Evolutionary conservation across 2,329 filamentous ascomycete species (phyloP).

Genomic region (Colletotrichum truncatum): DNA sequence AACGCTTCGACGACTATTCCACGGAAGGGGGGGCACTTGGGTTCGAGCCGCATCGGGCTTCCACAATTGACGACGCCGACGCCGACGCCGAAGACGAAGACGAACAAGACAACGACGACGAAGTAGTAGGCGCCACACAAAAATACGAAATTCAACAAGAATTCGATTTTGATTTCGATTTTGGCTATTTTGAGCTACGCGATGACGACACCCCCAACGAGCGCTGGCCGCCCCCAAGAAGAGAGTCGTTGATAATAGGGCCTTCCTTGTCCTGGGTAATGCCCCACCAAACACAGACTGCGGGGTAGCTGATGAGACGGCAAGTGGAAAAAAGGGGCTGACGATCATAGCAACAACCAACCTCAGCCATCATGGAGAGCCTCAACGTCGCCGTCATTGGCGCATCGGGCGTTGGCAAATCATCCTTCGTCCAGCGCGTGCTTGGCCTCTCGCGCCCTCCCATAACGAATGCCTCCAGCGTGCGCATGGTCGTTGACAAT

Average conservation of each 20-base stretch:
- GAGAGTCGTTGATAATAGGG: slow-evolving; percentile 57
- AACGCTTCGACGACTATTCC: slow-evolving; percentile 51
- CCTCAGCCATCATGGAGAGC: slow-evolving; percentile 59
- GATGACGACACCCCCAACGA: slow-evolving; percentile 49
- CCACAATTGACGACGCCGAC: slow-evolving; percentile 36
- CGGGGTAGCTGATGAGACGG: slow-evolving; percentile 30
- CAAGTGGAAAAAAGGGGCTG: slow-evolving; percentile 31
- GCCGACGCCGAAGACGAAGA: slow-evolving; percentile 29
- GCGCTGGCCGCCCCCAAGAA: slow-evolving; percentile 55
- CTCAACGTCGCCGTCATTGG: slow-evolving; percentile 75
- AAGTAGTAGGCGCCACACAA: background rate
- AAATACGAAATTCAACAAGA: background rate
- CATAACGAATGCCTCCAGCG: slow-evolving; percentile 62
- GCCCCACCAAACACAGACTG: slow-evolving; percentile 33
- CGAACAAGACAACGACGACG: slow-evolving; percentile 21
- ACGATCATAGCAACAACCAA: slow-evolving; percentile 30
- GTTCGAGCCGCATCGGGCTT: slow-evolving; percentile 33
- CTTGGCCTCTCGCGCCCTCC: slow-evolving; percentile 64
- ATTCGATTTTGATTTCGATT: slow-evolving; percentile 9
- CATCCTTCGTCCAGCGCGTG: slow-evolving; percentile 72
- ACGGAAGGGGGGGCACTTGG: slow-evolving; percentile 40
- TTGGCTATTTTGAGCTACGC: slow-evolving; percentile 34
- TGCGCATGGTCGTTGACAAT: slow-evolving; percentile 68
- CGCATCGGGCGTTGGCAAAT: slow-evolving; percentile 73
- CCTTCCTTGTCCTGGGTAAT: slow-evolving; percentile 47